These are phyloP conservation scores for Dissophora ornata DNA, from an alignment of 192 early-diverging fungal species.

Conservation along the genomic window DNA sequence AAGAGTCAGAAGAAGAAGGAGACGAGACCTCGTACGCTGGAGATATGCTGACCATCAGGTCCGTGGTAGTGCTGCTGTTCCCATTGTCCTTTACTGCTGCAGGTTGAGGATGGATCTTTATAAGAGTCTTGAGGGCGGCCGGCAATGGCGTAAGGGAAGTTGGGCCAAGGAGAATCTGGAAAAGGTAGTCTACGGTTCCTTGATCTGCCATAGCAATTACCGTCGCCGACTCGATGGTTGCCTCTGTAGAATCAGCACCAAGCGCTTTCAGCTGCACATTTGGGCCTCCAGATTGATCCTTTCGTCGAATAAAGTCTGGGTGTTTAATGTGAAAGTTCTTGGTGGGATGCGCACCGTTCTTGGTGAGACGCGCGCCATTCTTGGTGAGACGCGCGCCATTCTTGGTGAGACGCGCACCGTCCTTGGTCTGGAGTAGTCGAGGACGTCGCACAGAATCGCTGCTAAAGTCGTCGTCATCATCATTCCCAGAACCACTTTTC, in stretches of 20 bases:
- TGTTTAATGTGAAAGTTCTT: too few relatives aligned
- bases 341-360: too few relatives aligned
- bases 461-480: too few relatives aligned
- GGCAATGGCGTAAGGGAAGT: constrained; percentile 20
- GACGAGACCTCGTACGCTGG: background rate
- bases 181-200: constrained; percentile 17
- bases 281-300: background rate
- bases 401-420: too few relatives aligned
- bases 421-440: too few relatives aligned
- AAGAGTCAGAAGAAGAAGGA: background rate
- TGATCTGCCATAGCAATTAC: constrained; percentile 24
- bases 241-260: background rate
- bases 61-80: constrained; percentile 1
- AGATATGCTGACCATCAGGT: constrained; percentile 41
- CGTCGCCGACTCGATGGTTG: background rate
- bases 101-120: background rate
- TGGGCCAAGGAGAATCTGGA: constrained; percentile 26
- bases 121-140: constrained; percentile 6
- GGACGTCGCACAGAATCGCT: too few relatives aligned
- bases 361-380: too few relatives aligned
- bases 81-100: background rate
- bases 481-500: too few relatives aligned
- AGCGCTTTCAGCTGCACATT: too few relatives aligned
- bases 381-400: too few relatives aligned
- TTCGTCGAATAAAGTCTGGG: too few relatives aligned